Evolutionary conservation across 2,329 filamentous ascomycete species (phyloP).

Genomic region (Daldinia sp.): DNA sequence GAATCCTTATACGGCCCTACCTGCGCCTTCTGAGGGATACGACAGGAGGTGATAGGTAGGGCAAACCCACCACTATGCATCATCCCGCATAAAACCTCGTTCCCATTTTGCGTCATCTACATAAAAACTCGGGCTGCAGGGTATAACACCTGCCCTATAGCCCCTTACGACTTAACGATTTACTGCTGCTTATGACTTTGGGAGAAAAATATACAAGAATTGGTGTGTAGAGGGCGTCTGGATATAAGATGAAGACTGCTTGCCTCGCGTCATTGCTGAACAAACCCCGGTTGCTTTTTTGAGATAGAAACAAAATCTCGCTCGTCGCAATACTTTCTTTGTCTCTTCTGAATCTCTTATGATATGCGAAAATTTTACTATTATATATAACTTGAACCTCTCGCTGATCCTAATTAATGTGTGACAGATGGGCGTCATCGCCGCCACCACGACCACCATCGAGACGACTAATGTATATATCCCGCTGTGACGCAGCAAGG

Average conservation of each 20-base stretch:
- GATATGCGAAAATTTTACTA: slow-evolving; percentile 38
- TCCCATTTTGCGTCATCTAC: neutral
- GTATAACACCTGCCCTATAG: slow-evolving; percentile 21
- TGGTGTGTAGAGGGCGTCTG: slow-evolving; percentile 23
- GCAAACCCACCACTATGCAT: slow-evolving; percentile 15
- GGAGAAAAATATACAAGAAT: slow-evolving; percentile 16
- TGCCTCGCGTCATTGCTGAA: slow-evolving; percentile 25
- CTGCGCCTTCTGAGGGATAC: slow-evolving; percentile 52
- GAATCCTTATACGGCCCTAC: slow-evolving; percentile 56
- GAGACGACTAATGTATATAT: slow-evolving; percentile 22
- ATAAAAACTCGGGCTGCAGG: slow-evolving; percentile 9
- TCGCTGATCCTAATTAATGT: slow-evolving; percentile 52
- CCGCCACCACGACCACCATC: slow-evolving; percentile 47
- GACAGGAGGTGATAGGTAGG: slow-evolving; percentile 48
- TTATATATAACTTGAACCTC: slow-evolving; percentile 36
- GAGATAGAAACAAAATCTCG: slow-evolving; percentile 40
- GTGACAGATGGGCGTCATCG: slow-evolving; percentile 54
- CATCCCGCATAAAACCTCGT: slow-evolving; percentile 13
- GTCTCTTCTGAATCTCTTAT: slow-evolving; percentile 35
- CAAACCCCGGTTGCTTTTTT: slow-evolving; percentile 27
- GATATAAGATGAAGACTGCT: slow-evolving; percentile 20
- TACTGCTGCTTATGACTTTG: slow-evolving; percentile 33
- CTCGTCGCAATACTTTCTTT: slow-evolving; percentile 27
- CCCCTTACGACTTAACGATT: slow-evolving; percentile 40
- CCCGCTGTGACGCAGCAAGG: slow-evolving; percentile 20